A percentile compares a stretch with the other conserved stretches of the same genome.
phyloP scores from a whole-genome alignment of 345 rosid species.

The Cochlearia excelsa region DNA sequence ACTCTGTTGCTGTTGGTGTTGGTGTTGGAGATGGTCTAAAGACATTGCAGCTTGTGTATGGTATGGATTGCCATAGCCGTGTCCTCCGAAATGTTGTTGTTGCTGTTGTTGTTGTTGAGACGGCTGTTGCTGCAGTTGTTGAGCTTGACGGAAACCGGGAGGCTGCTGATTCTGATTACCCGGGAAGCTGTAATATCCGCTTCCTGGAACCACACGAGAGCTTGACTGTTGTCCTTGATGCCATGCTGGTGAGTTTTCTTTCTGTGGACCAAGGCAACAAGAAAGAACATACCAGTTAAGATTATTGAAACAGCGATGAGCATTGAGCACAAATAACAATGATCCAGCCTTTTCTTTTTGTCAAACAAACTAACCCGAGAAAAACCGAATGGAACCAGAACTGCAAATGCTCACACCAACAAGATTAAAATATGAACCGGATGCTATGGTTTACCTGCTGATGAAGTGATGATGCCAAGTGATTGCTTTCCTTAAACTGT shows the following conservation, averaged over 20 bases:
- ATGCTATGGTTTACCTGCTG: slow-evolving; percentile 46
- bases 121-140: slow-evolving; percentile 20
- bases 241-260: slow-evolving; percentile 78
- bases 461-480: slow-evolving; percentile 51
- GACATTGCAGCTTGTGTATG: slow-evolving; percentile 73
- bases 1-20: slow-evolving; percentile 37
- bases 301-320: not conserved
- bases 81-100: slow-evolving; percentile 69
- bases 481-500: slow-evolving; percentile 73
- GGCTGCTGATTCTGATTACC: slow-evolving; percentile 91
- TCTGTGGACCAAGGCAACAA: slow-evolving; percentile 39
- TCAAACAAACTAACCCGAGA: slow-evolving; percentile 2
- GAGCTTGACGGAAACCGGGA: slow-evolving; percentile 61
- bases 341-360: too few species aligned
- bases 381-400: not conserved
- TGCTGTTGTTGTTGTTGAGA: slow-evolving; percentile 69
- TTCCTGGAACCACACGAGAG: slow-evolving; percentile 60
- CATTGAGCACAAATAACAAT: not conserved
- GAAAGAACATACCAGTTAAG: not conserved
- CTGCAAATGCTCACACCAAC: not conserved
- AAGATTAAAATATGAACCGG: not conserved
- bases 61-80: slow-evolving; percentile 68
- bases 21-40: slow-evolving; percentile 46
- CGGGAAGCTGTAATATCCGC: slow-evolving; percentile 77
- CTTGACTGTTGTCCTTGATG: slow-evolving; percentile 59